Evolutionary conservation across 805 yeast genomes (phyloP), one percentile per base, ranked within the genome.

Genomic region (Pichia paraexigua): DNA sequence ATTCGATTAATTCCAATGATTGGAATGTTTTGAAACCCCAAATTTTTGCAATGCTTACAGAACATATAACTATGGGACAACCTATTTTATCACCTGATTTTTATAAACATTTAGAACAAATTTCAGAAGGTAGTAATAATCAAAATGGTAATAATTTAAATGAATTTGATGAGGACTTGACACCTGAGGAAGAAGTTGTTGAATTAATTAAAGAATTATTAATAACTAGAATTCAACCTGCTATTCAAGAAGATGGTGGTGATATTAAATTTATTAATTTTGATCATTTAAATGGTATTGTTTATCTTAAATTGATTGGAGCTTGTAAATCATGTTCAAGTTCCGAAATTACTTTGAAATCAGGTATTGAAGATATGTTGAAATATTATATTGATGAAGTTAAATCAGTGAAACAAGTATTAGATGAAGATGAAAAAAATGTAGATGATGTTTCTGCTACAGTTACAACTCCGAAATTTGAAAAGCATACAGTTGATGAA

Each of bases 221-320:
- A 51, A 95, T 87, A 54, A 94, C 99, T 2, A 82, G 97, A 64
- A 91, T 94, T 48, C 83, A 97, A 63, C 99, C 99, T 1, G 97
- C 98, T 1, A 90, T 94, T 52, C 96, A 90, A 71, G 99, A 94
- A 62, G 99, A 94, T 63, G 99, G 99, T 56, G 99, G 99, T 35
- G 98, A 94, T 63, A 83, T 94, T 55, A 91, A 88, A 60, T 95
- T 82, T 66, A 78, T 87, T 53, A 94, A 88, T 7, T 91, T 87
- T 64, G 88, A 87, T 52, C 89, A 85, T 56, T 87, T 84, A 53
- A 76, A 85, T 0, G 99, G 99, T 1, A 82, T 85, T 15, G 98
- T 95, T 8, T 87, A 80, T 65, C 78, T 94, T 60, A 89, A 87
- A 65, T 73, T 94, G 45, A 91, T 88, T 60, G 99, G 99, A 46